Percentiles rank a stretch among this genome's conserved stretches.
Evolutionary conservation across 2,329 filamentous ascomycete species (phyloP).

Genomic region (Phymatotrichopsis omnivora): DNA sequence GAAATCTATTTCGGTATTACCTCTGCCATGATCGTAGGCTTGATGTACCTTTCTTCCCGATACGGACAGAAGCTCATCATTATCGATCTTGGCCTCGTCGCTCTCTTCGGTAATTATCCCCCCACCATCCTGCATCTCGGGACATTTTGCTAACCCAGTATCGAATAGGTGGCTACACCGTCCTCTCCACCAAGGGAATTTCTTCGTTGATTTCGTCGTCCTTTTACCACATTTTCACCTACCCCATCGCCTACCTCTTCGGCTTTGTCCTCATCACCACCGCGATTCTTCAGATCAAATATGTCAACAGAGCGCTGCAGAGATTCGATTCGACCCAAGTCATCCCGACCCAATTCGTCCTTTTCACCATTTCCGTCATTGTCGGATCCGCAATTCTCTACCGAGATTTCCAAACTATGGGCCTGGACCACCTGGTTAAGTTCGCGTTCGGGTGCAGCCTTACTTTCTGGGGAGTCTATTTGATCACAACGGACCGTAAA

Average conservation of each 20-base stretch:
- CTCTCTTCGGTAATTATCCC: constrained; percentile 66
- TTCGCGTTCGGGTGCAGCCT: constrained; percentile 84
- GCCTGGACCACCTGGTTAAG: constrained; percentile 60
- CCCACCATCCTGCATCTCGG: constrained; percentile 12
- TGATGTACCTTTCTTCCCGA: constrained; percentile 72
- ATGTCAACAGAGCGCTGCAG: constrained; percentile 82
- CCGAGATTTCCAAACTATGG: constrained; percentile 83
- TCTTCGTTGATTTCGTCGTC: constrained; percentile 90
- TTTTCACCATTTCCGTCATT: constrained; percentile 93
- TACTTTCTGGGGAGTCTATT: constrained; percentile 93
- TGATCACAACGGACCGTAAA: constrained; percentile 57
- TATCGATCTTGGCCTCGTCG: constrained; percentile 87
- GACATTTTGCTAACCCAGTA: constrained; percentile 14
- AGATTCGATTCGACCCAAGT: constrained; percentile 96
- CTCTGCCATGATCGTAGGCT: constrained; percentile 55
- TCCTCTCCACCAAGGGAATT: constrained; percentile 88
- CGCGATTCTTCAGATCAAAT: constrained; percentile 93
- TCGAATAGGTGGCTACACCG: constrained; percentile 79
- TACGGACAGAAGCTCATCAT: constrained; percentile 82
- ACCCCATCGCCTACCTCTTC: constrained; percentile 84
- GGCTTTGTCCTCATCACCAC: constrained; percentile 68
- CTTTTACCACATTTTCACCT: constrained; percentile 77
- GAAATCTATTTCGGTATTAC: constrained; percentile 81
- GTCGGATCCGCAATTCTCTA: constrained; percentile 88
- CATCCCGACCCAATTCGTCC: constrained; percentile 93